Evolutionary conservation across 176 grass and related monocot genomes (phyloP).

Genomic region (Rhipidocladum racemiflorum): DNA sequence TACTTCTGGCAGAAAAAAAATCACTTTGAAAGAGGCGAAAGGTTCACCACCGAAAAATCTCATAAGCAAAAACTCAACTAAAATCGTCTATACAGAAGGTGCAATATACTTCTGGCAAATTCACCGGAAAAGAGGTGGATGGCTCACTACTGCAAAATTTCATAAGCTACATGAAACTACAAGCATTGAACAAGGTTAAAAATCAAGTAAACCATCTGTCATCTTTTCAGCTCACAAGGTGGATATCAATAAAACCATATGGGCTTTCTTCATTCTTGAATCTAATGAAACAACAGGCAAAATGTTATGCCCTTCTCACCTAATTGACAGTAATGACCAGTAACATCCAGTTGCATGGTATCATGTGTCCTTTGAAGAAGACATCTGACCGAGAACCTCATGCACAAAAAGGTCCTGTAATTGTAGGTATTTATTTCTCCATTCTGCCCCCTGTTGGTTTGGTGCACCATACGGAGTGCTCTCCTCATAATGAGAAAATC

Average conservation of each 20-base stretch:
- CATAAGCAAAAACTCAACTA: background rate
- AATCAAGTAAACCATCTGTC: background rate
- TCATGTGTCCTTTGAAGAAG: slow-evolving; percentile 18
- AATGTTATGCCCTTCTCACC: background rate
- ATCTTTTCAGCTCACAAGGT: background rate
- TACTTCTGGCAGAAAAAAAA: background rate
- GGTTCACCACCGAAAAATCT: background rate
- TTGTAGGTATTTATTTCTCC: slow-evolving; percentile 49
- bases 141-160: background rate
- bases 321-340: slow-evolving; percentile 5
- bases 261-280: background rate
- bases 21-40: background rate
- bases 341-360: background rate
- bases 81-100: background rate
- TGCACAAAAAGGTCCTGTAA: slow-evolving; percentile 54
- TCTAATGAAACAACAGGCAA: background rate
- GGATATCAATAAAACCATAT: background rate
- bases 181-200: background rate
- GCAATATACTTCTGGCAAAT: background rate
- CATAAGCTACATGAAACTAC: background rate
- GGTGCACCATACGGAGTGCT: background rate
- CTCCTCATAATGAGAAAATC: slow-evolving; percentile 2
- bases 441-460: slow-evolving; percentile 40
- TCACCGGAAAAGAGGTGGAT: background rate
- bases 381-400: slow-evolving; percentile 32